phyloP scores from a whole-genome alignment of 768 basidiomycete species.

The Rhizopogon vinicolor region DNA sequence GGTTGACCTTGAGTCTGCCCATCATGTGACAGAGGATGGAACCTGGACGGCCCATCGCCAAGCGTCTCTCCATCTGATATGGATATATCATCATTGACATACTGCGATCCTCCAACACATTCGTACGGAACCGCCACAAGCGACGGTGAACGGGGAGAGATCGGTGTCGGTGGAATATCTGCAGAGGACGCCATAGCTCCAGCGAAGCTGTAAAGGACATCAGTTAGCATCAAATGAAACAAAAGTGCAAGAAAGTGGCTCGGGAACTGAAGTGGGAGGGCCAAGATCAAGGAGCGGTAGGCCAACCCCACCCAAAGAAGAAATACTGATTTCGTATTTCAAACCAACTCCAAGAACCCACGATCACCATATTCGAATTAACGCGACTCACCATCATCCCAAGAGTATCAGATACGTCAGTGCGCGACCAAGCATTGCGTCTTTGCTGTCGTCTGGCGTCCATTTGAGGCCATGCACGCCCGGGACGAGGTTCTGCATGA shows the following conservation, averaged over 20 bases:
- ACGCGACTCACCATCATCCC: constrained; percentile 80
- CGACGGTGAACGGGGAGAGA: not conserved
- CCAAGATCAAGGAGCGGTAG: not conserved
- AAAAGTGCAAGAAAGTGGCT: not conserved
- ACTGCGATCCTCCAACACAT: not conserved
- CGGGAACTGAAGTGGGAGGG: not conserved
- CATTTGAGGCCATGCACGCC: constrained; percentile 82
- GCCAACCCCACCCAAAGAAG: not conserved
- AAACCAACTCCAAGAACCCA: not conserved
- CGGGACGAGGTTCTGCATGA: constrained; percentile 86
- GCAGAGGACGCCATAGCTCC: constrained; percentile 90
- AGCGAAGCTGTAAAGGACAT: constrained; percentile 57
- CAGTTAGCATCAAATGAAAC: not conserved
- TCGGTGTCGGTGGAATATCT: constrained; percentile 35
- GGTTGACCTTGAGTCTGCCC: no score
- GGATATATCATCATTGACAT: not conserved
- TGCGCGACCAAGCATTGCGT: constrained; percentile 90
- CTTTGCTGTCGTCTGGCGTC: constrained; percentile 72
- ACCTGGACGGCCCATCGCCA: no score
- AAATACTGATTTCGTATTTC: not conserved
- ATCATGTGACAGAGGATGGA: no score
- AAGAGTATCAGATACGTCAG: constrained; percentile 84
- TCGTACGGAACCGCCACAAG: not conserved
- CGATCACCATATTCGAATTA: not conserved
- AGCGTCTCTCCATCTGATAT: not conserved